A percentile compares a stretch with the other conserved stretches of the same genome.
phyloP scores from a whole-genome alignment of 2,329 filamentous ascomycete species.

The Apiospora malaysiana region DNA sequence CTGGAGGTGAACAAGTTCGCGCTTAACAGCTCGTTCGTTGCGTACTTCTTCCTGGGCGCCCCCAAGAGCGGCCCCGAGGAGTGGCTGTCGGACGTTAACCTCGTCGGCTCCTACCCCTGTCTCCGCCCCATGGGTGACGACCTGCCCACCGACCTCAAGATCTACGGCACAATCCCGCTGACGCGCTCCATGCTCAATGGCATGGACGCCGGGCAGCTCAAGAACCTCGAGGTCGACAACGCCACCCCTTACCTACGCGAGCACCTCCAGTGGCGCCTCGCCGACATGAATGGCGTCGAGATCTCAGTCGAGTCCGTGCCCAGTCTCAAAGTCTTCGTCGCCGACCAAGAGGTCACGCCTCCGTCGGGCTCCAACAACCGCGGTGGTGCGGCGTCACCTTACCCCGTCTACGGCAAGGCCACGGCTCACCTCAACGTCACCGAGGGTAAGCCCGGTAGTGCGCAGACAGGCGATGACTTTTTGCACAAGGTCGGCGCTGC shows the following conservation, averaged over 20 bases:
- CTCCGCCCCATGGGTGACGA: slow-evolving; percentile 18
- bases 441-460: slow-evolving; percentile 11
- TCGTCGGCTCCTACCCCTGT: slow-evolving; percentile 20
- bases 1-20: slow-evolving; percentile 22
- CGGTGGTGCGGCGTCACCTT: not conserved
- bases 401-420: slow-evolving; percentile 17
- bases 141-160: slow-evolving; percentile 13
- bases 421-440: slow-evolving; percentile 12
- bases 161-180: slow-evolving; percentile 21
- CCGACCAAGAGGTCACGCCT: slow-evolving; percentile 21
- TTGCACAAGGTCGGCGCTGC: slow-evolving; percentile 16
- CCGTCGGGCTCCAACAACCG: not conserved
- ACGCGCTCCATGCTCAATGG: slow-evolving; percentile 21
- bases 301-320: not conserved
- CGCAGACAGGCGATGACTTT: not conserved
- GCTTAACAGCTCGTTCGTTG: slow-evolving; percentile 16
- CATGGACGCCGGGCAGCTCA: slow-evolving; percentile 15
- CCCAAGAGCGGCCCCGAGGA: not conserved
- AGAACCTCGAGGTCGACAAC: slow-evolving; percentile 20
- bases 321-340: slow-evolving; percentile 19
- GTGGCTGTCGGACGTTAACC: slow-evolving; percentile 16
- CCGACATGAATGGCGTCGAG: slow-evolving; percentile 7
- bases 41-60: slow-evolving; percentile 22
- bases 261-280: slow-evolving; percentile 17
- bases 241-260: slow-evolving; percentile 18